These are phyloP conservation scores for Quercus lobata DNA, from an alignment of 331 rosid species.

Conservation along the genomic window DNA sequence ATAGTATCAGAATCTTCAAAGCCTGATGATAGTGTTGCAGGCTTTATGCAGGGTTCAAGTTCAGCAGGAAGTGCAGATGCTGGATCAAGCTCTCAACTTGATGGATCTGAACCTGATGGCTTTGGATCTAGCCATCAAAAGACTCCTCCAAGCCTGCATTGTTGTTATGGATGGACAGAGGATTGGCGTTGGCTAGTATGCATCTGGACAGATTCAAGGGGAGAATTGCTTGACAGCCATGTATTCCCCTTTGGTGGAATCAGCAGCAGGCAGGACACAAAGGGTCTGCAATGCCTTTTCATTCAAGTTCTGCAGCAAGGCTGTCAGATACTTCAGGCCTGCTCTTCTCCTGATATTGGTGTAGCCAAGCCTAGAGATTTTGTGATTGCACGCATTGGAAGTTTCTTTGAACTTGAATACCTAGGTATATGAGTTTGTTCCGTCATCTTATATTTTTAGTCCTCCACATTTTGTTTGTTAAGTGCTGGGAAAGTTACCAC, in stretches of 20 bases:
- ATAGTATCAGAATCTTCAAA: conserved; percentile 68
- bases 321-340: conserved; percentile 86
- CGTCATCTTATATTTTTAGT: background rate
- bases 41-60: conserved; percentile 51
- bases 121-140: conserved; percentile 41
- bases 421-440: conserved; percentile 52
- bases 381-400: conserved; percentile 93
- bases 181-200: conserved; percentile 99
- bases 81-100: conserved; percentile 61
- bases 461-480: background rate
- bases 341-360: conserved; percentile 60
- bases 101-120: conserved; percentile 66
- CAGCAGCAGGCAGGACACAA: conserved; percentile 98
- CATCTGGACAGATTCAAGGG: conserved; percentile 97
- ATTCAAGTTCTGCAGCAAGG: conserved; percentile 98
- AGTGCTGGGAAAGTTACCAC: background rate
- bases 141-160: conserved; percentile 77
- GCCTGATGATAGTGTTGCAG: conserved; percentile 77
- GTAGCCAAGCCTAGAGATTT: conserved; percentile 88
- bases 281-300: conserved; percentile 95
- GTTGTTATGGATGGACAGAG: conserved; percentile 99
- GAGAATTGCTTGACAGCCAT: conserved; percentile 90
- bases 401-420: conserved; percentile 94
- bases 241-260: conserved; percentile 98
- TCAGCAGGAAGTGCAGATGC: conserved; percentile 61